Percentiles rank a stretch among this genome's conserved stretches.
These are phyloP conservation scores for Rhodotorula sp. DNA, from an alignment of 1,284 basidiomycete species.

Conservation along the genomic window DNA sequence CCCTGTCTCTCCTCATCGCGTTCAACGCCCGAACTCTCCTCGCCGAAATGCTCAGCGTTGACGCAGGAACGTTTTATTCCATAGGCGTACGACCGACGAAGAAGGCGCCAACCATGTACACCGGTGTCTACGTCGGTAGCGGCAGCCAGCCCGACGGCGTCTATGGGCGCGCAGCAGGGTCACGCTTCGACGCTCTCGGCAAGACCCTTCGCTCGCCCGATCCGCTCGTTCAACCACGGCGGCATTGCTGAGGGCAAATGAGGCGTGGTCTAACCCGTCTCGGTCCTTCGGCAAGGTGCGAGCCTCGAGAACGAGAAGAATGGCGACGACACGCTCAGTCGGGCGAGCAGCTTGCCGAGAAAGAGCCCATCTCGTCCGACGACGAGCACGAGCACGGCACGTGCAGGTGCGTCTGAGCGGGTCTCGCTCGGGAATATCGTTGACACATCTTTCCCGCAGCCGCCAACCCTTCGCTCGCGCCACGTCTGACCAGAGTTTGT, in stretches of 20 bases:
- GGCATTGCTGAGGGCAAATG: not conserved
- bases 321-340: not conserved
- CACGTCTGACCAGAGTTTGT: too few relatives aligned
- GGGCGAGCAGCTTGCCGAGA: not conserved
- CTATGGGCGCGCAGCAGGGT: not conserved
- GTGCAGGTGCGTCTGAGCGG: not conserved
- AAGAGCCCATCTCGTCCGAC: not conserved
- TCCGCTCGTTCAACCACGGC: not conserved
- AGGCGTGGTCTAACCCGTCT: not conserved
- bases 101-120: not conserved
- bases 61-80: conserved; percentile 3
- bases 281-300: not conserved
- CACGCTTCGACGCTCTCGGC: not conserved
- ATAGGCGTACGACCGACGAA: not conserved
- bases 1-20: conserved; percentile 24
- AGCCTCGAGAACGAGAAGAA: not conserved
- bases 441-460: too few relatives aligned
- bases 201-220: not conserved
- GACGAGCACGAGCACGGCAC: not conserved
- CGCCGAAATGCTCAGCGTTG: conserved; percentile 21
- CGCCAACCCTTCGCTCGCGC: too few relatives aligned
- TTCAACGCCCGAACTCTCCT: conserved; percentile 20
- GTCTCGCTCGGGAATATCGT: not conserved
- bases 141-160: not conserved
- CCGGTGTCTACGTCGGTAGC: not conserved